Evolutionary conservation across 805 yeast genomes (phyloP).

Genomic region (Kregervanrija delftensis): DNA sequence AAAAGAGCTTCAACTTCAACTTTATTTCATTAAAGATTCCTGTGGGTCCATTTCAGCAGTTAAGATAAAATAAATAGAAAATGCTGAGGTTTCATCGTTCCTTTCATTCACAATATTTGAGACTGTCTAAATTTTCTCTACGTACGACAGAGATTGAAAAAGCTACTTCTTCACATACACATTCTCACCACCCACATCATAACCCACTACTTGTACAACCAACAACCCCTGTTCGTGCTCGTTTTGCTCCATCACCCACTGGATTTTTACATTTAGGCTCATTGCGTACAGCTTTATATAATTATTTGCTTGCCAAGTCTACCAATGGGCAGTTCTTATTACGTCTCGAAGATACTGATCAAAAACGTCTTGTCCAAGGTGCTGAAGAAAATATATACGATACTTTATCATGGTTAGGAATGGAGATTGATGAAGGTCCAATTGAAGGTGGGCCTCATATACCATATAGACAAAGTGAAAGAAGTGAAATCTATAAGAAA

Average conservation of each 20-base stretch:
- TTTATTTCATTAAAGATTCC: too few species aligned
- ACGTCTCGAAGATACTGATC: slow-evolving; percentile 92
- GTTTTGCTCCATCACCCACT: slow-evolving; percentile 98
- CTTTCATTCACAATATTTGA: too few species aligned
- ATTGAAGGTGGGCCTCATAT: slow-evolving; percentile 68
- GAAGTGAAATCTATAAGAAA: slow-evolving; percentile 57
- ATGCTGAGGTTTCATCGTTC: too few species aligned
- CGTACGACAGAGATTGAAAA: too few species aligned
- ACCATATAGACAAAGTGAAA: slow-evolving; percentile 82
- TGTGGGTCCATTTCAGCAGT: too few species aligned
- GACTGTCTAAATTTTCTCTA: too few species aligned
- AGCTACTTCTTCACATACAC: background rate
- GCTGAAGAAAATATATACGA: slow-evolving; percentile 80
- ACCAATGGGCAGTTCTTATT: slow-evolving; percentile 78
- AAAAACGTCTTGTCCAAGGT: slow-evolving; percentile 63
- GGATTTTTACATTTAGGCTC: slow-evolving; percentile 94
- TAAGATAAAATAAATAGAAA: too few species aligned
- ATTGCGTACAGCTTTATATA: slow-evolving; percentile 85
- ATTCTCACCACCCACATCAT: slow-evolving; percentile 6
- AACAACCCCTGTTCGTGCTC: slow-evolving; percentile 59
- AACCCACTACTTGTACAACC: slow-evolving; percentile 27
- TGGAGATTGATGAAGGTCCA: slow-evolving; percentile 82
- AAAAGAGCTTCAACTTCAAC: too few species aligned
- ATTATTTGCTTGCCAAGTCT: slow-evolving; percentile 70
- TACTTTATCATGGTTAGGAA: slow-evolving; percentile 69